Conservation (phyloP, 805 yeast species). For the Saccharomycopsis schoenii region DNA sequence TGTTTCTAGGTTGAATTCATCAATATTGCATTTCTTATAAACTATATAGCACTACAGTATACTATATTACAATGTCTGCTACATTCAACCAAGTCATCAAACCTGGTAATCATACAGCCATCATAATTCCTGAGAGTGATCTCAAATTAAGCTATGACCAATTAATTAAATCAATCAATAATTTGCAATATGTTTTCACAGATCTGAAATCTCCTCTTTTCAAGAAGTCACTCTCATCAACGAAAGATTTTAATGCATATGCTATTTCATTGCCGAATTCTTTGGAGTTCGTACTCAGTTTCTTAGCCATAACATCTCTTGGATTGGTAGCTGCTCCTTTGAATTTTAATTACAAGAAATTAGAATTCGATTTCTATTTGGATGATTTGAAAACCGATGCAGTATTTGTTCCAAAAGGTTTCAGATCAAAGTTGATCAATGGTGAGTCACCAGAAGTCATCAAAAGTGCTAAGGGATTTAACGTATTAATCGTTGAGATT, state of each 20-base stretch:
- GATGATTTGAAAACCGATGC: conserved; percentile 49
- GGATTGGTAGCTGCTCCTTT: conserved; percentile 59
- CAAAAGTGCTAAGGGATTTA: conserved; percentile 39
- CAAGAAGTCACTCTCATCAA: conserved; percentile 27
- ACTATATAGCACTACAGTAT: neutral
- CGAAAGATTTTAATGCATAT: conserved; percentile 23
- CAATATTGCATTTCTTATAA: no score
- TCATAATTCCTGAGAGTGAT: conserved; percentile 37
- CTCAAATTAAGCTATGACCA: conserved; percentile 35
- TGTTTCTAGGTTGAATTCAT: no score
- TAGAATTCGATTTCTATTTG: conserved; percentile 56
- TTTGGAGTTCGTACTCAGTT: conserved; percentile 46
- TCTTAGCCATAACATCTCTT: conserved; percentile 46
- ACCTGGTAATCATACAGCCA: conserved; percentile 31
- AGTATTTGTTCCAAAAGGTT: conserved; percentile 47
- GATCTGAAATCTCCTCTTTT: conserved; percentile 34
- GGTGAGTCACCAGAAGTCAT: conserved; percentile 32
- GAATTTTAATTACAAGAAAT: conserved; percentile 50
- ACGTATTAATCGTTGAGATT: conserved; percentile 43
- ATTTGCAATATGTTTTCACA: conserved; percentile 39
- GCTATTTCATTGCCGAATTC: conserved; percentile 56
- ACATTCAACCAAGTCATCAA: conserved; percentile 31
- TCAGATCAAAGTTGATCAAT: conserved; percentile 16
- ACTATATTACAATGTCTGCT: conserved; percentile 16
- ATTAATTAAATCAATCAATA: conserved; percentile 35